Evolutionary conservation across 2,329 filamentous ascomycete genomes (phyloP).

Genomic region (Pyricularia grisea): DNA sequence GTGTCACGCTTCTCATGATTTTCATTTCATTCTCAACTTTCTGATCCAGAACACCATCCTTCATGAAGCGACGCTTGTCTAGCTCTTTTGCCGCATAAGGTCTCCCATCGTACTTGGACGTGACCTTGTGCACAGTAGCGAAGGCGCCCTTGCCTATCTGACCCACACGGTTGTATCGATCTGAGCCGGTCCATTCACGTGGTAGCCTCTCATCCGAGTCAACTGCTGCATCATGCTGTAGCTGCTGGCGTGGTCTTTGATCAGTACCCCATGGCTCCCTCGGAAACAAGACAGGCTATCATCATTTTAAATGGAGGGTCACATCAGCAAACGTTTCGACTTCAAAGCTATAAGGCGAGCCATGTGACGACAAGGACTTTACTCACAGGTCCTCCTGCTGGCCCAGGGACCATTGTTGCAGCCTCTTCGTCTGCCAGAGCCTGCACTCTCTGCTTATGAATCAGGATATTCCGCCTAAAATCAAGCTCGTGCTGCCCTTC

Average conservation of each 20-base stretch:
- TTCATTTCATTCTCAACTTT: constrained; percentile 96
- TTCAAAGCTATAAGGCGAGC: background rate
- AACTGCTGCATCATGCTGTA: background rate
- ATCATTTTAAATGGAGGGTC: background rate
- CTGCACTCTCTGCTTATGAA: constrained; percentile 45
- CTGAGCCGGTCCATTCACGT: constrained; percentile 73
- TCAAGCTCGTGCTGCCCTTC: constrained; percentile 55
- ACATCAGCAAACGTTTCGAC: background rate
- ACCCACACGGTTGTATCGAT: constrained; percentile 73
- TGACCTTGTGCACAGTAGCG: constrained; percentile 85
- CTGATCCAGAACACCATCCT: constrained; percentile 79
- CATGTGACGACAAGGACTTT: background rate
- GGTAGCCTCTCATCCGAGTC: constrained; percentile 21
- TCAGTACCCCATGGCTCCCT: background rate
- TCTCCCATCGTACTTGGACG: constrained; percentile 72
- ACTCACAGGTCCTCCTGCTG: constrained; percentile 34
- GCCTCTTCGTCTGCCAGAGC: constrained; percentile 22
- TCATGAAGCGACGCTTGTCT: constrained; percentile 87
- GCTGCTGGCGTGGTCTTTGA: constrained; percentile 5
- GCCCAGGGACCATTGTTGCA: constrained; percentile 36
- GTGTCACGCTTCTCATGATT: constrained; percentile 80
- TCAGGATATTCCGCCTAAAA: constrained; percentile 60
- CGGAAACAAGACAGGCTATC: constrained; percentile 21
- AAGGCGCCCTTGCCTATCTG: constrained; percentile 90
- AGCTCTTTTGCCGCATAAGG: constrained; percentile 91